Base-by-base conservation (phyloP, 2,329 filamentous ascomycete genomes). In the Fusarium sp. region DNA sequence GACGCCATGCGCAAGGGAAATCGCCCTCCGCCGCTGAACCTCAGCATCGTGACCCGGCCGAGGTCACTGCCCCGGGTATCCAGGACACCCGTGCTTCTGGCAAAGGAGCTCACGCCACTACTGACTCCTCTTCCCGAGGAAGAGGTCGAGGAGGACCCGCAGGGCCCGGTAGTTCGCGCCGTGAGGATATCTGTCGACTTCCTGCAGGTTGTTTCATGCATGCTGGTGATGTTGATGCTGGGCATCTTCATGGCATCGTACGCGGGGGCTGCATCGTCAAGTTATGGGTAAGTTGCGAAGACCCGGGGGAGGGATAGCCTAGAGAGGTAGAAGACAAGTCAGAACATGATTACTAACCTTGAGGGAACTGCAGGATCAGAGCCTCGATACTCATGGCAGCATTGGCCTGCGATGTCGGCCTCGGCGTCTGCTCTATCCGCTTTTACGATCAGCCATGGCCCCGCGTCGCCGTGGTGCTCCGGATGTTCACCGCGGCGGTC, bases 381-480 rank as follows among this genome's bases (percentile, higher is more conserved):
- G 82, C 81, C 22, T 67, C 81, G 9, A 68, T 79, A 10, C 74
- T 84, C 12, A 73, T 83, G 8, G 60, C 73, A 9, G 67, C 83
- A n/a, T 77, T 84, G 9, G 69, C 66, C 32, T 43, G 78, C 32
- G 84, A 86, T 68, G 74, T 80, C n/a, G 63, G 80, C 20, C 79
- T 85, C 63, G 83, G 85, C 70, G 70, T 82, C 45, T 71, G 79
- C 64, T 80, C 81, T 27, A 80, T 85, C 32, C 74, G 78, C 15
- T 76, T 80, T 54, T 73, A 79, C 47, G 76, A 81, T 60, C 76
- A 68, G 40, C 76, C 76, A 10, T 82, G 82, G 79, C 76, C 79
- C 9, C 77, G 75, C 33, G 81, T 80, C 76, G 76, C 79, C n/a
- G 72, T 84, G 4, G 37, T 80, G 8, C 58, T 80, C 12, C 80